These are phyloP conservation scores for Hibiscus mutabilis DNA, from an alignment of 345 rosid genomes.

Conservation along the genomic window DNA sequence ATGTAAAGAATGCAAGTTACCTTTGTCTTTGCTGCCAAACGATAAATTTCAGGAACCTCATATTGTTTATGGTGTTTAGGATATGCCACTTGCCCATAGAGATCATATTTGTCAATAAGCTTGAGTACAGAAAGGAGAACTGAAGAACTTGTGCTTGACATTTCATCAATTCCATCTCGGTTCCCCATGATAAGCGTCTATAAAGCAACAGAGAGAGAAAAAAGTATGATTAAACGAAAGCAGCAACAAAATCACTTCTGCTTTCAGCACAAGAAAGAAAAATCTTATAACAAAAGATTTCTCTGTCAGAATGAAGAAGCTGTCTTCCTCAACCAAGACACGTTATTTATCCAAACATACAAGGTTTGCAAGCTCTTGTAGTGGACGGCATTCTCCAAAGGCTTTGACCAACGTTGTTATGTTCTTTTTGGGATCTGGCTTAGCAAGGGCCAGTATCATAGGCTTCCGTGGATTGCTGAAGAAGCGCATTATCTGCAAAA, in stretches of 20 bases:
- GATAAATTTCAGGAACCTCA: conserved; percentile 93
- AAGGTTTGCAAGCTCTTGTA: conserved; percentile 93
- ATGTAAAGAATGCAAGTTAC: conserved; percentile 22
- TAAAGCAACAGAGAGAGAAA: conserved; percentile 15
- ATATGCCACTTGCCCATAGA: conserved; percentile 97
- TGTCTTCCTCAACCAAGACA: conserved; percentile 9
- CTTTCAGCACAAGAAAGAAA: conserved; percentile 6
- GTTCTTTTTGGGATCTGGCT: conserved; percentile 99
- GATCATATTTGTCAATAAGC: conserved; percentile 95
- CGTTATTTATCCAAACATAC: conserved; percentile 32
- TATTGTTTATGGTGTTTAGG: conserved; percentile 98
- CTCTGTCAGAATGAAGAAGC: neutral
- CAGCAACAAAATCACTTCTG: conserved; percentile 11
- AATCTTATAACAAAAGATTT: neutral
- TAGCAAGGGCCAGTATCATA: conserved; percentile 95
- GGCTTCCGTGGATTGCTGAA: conserved; percentile 90
- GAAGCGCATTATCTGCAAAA: conserved; percentile 94
- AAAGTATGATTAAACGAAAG: conserved; percentile 9
- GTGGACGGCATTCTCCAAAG: conserved; percentile 96
- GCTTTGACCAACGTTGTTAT: conserved; percentile 94
- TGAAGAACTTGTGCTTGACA: conserved; percentile 85
- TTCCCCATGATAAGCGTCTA: conserved; percentile 98
- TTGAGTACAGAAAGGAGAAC: conserved; percentile 90
- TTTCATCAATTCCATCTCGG: conserved; percentile 95
- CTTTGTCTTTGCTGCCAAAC: conserved; percentile 96